phyloP scores from a whole-genome alignment of 2,329 filamentous ascomycete species.

The Claviceps humidiphila region DNA sequence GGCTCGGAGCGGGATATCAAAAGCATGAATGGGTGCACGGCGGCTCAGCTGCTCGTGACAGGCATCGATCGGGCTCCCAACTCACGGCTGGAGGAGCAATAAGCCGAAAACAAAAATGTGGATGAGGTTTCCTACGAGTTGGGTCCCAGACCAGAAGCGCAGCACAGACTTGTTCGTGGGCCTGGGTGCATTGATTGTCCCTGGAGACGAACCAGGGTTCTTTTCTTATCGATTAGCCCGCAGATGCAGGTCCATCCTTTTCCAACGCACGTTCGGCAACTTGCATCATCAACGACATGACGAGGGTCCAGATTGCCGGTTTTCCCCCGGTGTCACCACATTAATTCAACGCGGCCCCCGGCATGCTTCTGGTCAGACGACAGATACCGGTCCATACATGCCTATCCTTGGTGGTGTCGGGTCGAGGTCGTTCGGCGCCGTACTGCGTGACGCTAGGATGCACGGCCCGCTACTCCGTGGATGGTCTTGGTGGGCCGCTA shows the following conservation, averaged over 20 bases:
- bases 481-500: neutral
- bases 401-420: neutral
- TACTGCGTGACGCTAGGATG: neutral
- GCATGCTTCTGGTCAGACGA: too few relatives aligned
- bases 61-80: neutral
- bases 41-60: neutral
- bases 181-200: neutral
- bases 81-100: neutral
- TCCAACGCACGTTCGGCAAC: neutral
- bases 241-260: neutral
- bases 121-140: neutral
- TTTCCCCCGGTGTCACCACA: too few relatives aligned
- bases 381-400: neutral
- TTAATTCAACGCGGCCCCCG: too few relatives aligned
- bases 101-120: neutral
- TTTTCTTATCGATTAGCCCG: slow-evolving; percentile 3
- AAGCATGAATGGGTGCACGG: slow-evolving; percentile 2
- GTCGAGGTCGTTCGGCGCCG: too few relatives aligned
- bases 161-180: slow-evolving; percentile 1
- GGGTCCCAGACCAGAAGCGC: neutral
- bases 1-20: slow-evolving; percentile 1
- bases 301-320: neutral
- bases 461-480: neutral
- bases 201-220: slow-evolving; percentile 3
- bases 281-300: neutral